These are phyloP conservation scores for Knoxdaviesia proteae DNA, from an alignment of 2,329 filamentous ascomycete species.

Conservation along the genomic window DNA sequence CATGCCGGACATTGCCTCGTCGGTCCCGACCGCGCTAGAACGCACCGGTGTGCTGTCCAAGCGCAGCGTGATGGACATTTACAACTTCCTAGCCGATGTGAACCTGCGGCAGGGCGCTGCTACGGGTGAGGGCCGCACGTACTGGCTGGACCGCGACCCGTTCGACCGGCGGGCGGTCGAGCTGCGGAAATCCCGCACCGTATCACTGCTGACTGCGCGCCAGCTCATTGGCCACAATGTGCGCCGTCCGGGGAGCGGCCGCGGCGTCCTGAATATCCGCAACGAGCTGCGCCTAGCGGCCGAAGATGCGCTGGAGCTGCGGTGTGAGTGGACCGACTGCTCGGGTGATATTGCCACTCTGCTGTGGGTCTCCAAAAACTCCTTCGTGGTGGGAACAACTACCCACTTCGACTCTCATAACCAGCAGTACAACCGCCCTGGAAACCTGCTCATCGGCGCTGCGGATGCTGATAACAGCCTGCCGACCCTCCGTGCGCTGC, in stretches of 20 bases:
- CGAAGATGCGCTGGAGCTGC: slow-evolving; percentile 30
- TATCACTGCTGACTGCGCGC: slow-evolving; percentile 17
- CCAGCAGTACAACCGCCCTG: slow-evolving; percentile 45
- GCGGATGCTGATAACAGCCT: slow-evolving; percentile 7
- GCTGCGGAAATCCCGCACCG: slow-evolving; percentile 26
- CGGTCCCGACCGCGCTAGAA: slow-evolving; percentile 4
- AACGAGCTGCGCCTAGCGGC: slow-evolving; percentile 20
- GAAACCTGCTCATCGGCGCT: slow-evolving; percentile 38
- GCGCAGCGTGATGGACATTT: slow-evolving; percentile 13
- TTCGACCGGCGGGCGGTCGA: slow-evolving; percentile 4
- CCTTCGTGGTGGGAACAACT: slow-evolving; percentile 40
- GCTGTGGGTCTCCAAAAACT: slow-evolving; percentile 31
- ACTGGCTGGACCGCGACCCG: not conserved
- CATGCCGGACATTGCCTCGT: slow-evolving; percentile 1
- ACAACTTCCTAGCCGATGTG: slow-evolving; percentile 17
- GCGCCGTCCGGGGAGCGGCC: slow-evolving; percentile 1
- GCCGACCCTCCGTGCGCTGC: slow-evolving; percentile 26
- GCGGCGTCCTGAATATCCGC: slow-evolving; percentile 19
- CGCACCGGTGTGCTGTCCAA: slow-evolving; percentile 6
- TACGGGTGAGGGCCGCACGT: slow-evolving; percentile 3
- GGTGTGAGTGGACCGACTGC: slow-evolving; percentile 36
- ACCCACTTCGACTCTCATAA: slow-evolving; percentile 41
- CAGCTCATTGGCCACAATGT: slow-evolving; percentile 19
- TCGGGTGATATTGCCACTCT: slow-evolving; percentile 40
- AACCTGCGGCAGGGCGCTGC: slow-evolving; percentile 8